Percentiles rank a stretch among this genome's conserved stretches.
Evolutionary conservation across 768 basidiomycete species (phyloP).

Genomic region (Termitomyces sp.): DNA sequence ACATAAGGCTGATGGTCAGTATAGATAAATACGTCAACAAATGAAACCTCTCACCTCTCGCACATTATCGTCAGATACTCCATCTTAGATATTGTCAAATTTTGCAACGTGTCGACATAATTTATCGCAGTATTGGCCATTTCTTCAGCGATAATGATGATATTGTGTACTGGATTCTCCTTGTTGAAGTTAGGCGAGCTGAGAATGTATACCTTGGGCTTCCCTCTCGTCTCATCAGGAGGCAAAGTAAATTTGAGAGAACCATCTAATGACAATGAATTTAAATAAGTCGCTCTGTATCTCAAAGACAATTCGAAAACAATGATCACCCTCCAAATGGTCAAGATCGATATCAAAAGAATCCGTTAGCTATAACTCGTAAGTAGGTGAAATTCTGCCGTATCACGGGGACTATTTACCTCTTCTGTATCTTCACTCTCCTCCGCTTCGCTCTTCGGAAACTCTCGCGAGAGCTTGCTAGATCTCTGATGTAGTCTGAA

Average conservation of each 20-base stretch:
- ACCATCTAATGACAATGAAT: not conserved
- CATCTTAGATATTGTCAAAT: not conserved
- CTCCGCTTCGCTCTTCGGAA: not conserved
- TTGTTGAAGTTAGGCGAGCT: not conserved
- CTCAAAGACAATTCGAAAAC: no score
- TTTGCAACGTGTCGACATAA: not conserved
- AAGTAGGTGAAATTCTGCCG: not conserved
- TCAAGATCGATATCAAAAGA: not conserved
- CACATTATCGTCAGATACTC: not conserved
- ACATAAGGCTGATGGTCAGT: not conserved
- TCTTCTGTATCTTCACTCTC: not conserved
- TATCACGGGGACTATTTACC: not conserved
- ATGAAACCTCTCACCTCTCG: not conserved
- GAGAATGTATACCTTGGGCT: not conserved
- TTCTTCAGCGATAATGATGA: not conserved
- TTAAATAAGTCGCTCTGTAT: not conserved
- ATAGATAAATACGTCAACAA: no score
- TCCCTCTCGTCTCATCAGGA: not conserved
- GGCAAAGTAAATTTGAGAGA: constrained; percentile 1
- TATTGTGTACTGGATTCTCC: not conserved
- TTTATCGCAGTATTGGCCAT: not conserved
- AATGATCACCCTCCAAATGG: not conserved
- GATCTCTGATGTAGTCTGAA: not conserved
- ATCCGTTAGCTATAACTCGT: not conserved
- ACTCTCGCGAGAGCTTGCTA: not conserved